These are phyloP conservation scores for Penstemon davidsonii DNA, from an alignment of 257 asterid genomes.

Conservation along the genomic window DNA sequence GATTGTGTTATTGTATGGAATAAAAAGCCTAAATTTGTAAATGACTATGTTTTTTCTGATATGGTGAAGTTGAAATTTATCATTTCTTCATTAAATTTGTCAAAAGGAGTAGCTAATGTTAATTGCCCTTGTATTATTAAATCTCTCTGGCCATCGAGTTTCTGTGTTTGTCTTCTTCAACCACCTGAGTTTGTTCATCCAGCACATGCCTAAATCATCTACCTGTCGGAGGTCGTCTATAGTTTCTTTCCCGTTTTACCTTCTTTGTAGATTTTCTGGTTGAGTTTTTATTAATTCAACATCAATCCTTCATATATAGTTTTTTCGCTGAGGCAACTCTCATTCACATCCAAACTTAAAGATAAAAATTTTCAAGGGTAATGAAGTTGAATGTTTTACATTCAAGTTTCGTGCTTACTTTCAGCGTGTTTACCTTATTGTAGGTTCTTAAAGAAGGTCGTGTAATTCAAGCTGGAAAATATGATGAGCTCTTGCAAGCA, in stretches of 20 bases:
- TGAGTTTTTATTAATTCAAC: slow-evolving; percentile 2
- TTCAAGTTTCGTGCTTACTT: slow-evolving; percentile 22
- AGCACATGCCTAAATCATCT: neutral
- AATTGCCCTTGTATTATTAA: neutral
- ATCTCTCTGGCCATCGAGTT: neutral
- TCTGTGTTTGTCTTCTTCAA: neutral
- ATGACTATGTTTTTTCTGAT: too few relatives aligned
- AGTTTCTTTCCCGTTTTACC: slow-evolving; percentile 8
- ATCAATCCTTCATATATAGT: slow-evolving; percentile 4
- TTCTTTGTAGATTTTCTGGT: slow-evolving; percentile 13
- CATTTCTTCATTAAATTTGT: neutral
- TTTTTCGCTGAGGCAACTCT: neutral
- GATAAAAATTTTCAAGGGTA: slow-evolving; percentile 13
- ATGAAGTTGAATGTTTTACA: slow-evolving; percentile 10
- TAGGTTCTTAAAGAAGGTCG: slow-evolving; percentile 96
- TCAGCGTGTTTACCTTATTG: slow-evolving; percentile 22
- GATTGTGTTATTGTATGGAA: neutral
- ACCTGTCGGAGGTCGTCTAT: neutral
- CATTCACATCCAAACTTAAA: neutral
- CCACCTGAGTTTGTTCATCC: neutral
- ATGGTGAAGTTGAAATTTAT: neutral
- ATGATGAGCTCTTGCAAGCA: slow-evolving; percentile 90
- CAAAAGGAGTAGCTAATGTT: neutral
- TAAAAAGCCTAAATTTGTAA: neutral
- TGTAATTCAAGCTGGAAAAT: slow-evolving; percentile 90